Conservation (phyloP, 75 land plant species). For the Pinus albicaulis region DNA sequence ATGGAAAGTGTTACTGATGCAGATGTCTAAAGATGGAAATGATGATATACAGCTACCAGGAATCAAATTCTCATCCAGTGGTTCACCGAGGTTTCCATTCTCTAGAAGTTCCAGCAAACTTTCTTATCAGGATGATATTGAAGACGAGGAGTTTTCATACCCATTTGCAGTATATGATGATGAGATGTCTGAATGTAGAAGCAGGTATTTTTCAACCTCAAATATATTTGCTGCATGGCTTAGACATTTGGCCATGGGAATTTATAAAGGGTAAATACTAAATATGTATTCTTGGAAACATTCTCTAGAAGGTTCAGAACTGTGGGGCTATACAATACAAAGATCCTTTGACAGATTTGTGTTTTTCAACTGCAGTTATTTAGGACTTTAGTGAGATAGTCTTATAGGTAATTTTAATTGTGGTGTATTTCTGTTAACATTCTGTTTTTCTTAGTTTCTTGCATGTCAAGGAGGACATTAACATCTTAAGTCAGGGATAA, state of each 20-base stretch:
- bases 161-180: constrained; percentile 82
- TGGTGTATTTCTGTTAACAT: too few relatives aligned
- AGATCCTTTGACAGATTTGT: too few relatives aligned
- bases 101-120: constrained; percentile 55
- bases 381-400: neutral
- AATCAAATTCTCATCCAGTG: constrained; percentile 13
- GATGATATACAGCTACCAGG: constrained; percentile 27
- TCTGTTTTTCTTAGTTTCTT: too few relatives aligned
- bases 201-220: constrained; percentile 34
- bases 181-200: constrained; percentile 39
- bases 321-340: neutral
- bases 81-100: constrained; percentile 29
- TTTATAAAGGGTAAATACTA: neutral
- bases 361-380: too few relatives aligned
- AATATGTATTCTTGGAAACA: neutral
- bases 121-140: constrained; percentile 57
- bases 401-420: neutral
- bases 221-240: neutral
- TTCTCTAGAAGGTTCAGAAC: neutral
- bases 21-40: constrained; percentile 18
- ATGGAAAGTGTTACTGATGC: neutral
- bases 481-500: too few relatives aligned
- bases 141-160: constrained; percentile 64
- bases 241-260: neutral
- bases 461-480: too few relatives aligned